A percentile compares a stretch with the other conserved stretches of the same genome.
These are phyloP conservation scores for Sporisorium iseilematis-ciliati DNA, from an alignment of 1,284 basidiomycete genomes.

Conservation along the genomic window DNA sequence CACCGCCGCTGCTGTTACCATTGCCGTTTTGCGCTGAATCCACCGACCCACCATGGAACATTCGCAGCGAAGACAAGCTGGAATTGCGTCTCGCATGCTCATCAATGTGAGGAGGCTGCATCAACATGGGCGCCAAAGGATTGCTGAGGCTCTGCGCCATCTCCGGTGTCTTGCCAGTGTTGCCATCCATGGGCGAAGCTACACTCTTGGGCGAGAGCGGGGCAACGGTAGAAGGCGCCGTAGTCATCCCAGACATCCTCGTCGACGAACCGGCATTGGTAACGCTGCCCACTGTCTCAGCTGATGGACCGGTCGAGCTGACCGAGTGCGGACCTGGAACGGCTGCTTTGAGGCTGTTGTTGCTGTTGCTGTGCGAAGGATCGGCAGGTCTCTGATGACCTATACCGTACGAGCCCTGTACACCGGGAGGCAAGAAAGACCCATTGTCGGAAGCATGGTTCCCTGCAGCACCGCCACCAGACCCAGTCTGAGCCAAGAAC, in stretches of 20 bases:
- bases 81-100: conserved; percentile 32
- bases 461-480: conserved; percentile 7
- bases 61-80: conserved; percentile 73
- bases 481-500: conserved; percentile 19
- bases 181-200: conserved; percentile 37
- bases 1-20: conserved; percentile 25
- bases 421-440: conserved; percentile 75
- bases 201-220: conserved; percentile 56
- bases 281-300: conserved; percentile 12
- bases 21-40: conserved; percentile 9
- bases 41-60: conserved; percentile 73
- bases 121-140: conserved; percentile 30
- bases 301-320: conserved; percentile 19
- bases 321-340: conserved; percentile 14
- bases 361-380: not conserved
- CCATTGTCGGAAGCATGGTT: conserved; percentile 5
- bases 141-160: conserved; percentile 23
- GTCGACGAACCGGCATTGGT: conserved; percentile 28
- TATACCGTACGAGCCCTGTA: conserved; percentile 75
- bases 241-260: conserved; percentile 25
- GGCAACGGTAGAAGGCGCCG: conserved; percentile 30
- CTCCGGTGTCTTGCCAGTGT: conserved; percentile 30
- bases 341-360: conserved; percentile 3
- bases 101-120: conserved; percentile 54
- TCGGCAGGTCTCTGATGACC: conserved; percentile 76